Evolutionary conservation across 140 eudicot species (phyloP).

Genomic region (Cichorium intybus): DNA sequence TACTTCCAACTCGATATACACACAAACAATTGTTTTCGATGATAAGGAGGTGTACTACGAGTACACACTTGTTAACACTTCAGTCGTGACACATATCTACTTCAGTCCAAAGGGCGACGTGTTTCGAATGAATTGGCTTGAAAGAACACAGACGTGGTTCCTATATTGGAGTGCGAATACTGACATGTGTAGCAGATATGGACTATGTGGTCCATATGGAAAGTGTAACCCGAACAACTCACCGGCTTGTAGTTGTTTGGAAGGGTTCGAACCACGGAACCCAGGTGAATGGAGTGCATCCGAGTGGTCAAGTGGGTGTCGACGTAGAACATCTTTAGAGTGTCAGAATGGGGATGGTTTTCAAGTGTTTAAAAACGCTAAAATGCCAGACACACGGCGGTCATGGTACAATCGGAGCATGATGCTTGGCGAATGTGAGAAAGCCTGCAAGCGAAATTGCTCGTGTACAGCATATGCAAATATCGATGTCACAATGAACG

Average conservation of each 20-base stretch:
- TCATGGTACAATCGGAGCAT: slow-evolving; percentile 11
- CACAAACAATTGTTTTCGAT: not conserved
- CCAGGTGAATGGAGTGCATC: slow-evolving; percentile 14
- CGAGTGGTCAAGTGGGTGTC: slow-evolving; percentile 21
- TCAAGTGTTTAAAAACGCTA: slow-evolving; percentile 7
- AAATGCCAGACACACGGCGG: slow-evolving; percentile 19
- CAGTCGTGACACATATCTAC: not conserved
- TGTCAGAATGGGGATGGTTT: slow-evolving; percentile 20
- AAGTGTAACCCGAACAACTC: slow-evolving; percentile 14
- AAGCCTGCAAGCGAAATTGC: slow-evolving; percentile 40
- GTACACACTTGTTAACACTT: slow-evolving; percentile 9
- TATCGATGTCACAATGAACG: slow-evolving; percentile 24
- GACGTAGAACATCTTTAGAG: slow-evolving; percentile 7
- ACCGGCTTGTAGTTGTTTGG: slow-evolving; percentile 22
- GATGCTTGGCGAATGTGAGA: slow-evolving; percentile 33
- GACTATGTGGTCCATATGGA: slow-evolving; percentile 28
- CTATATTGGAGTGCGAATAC: not conserved
- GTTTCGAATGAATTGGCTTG: slow-evolving; percentile 6
- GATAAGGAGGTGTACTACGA: slow-evolving; percentile 14
- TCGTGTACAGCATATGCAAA: slow-evolving; percentile 45
- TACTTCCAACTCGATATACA: not conserved
- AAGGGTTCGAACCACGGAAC: slow-evolving; percentile 21
- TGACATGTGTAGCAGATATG: slow-evolving; percentile 8
- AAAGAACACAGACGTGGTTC: slow-evolving; percentile 13
- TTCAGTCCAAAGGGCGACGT: slow-evolving; percentile 6